Conservation (phyloP, 805 yeast genomes). For the Kodamaea leandrae region DNA sequence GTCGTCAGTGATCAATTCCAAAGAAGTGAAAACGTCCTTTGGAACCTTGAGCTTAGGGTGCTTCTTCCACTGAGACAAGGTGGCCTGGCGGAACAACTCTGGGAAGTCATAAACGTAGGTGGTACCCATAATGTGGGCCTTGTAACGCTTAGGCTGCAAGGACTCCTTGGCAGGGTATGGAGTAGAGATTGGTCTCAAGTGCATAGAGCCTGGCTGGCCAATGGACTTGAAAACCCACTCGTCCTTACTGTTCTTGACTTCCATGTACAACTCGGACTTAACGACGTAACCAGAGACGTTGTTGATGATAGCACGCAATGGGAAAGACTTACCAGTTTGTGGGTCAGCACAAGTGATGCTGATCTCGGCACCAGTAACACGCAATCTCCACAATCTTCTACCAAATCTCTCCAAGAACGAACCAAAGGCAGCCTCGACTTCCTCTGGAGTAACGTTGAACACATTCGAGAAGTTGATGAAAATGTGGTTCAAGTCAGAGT, state of each 20-base stretch:
- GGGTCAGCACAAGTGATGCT: constrained; percentile 94
- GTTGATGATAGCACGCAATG: constrained; percentile 93
- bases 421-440: constrained; percentile 96
- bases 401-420: constrained; percentile 98
- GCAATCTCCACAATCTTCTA: constrained; percentile 91
- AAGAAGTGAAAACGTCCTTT: constrained; percentile 71
- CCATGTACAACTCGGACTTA: constrained; percentile 91
- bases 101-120: constrained; percentile 99
- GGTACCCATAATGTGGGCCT: constrained; percentile 97
- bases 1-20: constrained; percentile 84
- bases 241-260: constrained; percentile 85
- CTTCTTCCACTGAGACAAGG: constrained; percentile 79
- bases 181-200: constrained; percentile 89
- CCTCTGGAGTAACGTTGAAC: constrained; percentile 90
- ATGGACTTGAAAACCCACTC: constrained; percentile 97
- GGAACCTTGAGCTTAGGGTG: constrained; percentile 58
- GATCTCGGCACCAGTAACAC: constrained; percentile 96
- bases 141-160: constrained; percentile 97
- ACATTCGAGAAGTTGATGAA: constrained; percentile 96
- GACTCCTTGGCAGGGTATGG: constrained; percentile 98
- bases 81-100: constrained; percentile 93
- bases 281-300: constrained; percentile 97
- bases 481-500: constrained; percentile 94
- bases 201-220: constrained; percentile 96
- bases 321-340: constrained; percentile 83